Conservation (phyloP, 257 asterid species). For the Parsonsia alboflavescens region DNA sequence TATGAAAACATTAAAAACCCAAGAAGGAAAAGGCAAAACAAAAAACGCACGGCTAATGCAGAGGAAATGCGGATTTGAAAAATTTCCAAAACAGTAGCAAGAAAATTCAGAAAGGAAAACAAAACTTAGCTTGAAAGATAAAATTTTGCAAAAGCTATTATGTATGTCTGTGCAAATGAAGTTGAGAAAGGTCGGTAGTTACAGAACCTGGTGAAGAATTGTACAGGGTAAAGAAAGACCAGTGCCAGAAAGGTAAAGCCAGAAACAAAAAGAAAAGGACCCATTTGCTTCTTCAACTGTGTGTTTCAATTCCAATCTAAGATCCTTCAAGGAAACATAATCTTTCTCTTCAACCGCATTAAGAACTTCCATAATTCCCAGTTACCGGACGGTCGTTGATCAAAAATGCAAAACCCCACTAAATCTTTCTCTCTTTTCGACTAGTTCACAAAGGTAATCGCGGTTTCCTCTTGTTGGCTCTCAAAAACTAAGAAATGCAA, state of each 20-base stretch:
- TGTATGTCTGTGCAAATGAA: neutral
- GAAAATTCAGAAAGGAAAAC: neutral
- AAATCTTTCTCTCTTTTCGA: neutral
- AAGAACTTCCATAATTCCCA: conserved; percentile 27
- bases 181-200: conserved; percentile 14
- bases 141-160: neutral
- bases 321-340: conserved; percentile 49
- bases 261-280: conserved; percentile 54
- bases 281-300: conserved; percentile 36
- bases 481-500: neutral
- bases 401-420: conserved; percentile 11
- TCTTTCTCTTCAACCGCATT: conserved; percentile 34
- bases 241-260: conserved; percentile 59
- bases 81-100: neutral
- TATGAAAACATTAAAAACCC: neutral
- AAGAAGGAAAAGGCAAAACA: neutral
- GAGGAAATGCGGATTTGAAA: neutral
- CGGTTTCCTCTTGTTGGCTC: conserved; percentile 1
- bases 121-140: neutral
- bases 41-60: neutral
- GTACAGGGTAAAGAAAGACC: conserved; percentile 41
- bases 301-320: conserved; percentile 48
- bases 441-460: neutral
- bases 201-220: conserved; percentile 67
- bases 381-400: conserved; percentile 19